Conservation (phyloP, 208 protist genomes). For the Leishmania tropica region DNA sequence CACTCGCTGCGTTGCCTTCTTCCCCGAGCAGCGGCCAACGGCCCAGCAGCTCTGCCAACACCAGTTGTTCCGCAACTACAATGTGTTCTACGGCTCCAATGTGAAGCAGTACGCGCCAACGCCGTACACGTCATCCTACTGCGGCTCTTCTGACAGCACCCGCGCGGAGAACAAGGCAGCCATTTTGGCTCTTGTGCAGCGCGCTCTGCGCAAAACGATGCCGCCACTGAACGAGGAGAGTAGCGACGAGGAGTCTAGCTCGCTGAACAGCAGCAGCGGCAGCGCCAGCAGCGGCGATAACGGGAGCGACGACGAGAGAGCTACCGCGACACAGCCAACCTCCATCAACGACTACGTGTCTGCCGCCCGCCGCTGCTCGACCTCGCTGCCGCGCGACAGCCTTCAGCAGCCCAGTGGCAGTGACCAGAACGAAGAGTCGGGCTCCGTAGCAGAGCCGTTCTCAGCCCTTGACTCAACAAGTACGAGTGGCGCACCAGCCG, state of each 20-base stretch:
- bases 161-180: slow-evolving; percentile 62
- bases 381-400: not conserved
- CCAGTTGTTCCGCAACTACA: slow-evolving; percentile 65
- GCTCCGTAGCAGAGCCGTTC: not conserved
- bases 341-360: slow-evolving; percentile 1
- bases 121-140: slow-evolving; percentile 50
- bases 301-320: slow-evolving; percentile 6
- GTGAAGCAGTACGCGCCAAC: slow-evolving; percentile 53
- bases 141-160: slow-evolving; percentile 30
- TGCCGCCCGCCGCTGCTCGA: not conserved
- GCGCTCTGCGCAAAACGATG: slow-evolving; percentile 34
- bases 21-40: slow-evolving; percentile 78
- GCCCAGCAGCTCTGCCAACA: slow-evolving; percentile 73
- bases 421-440: not conserved
- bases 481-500: not conserved
- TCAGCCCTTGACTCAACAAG: not conserved
- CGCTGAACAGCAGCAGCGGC: slow-evolving; percentile 3
- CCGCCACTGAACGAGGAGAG: slow-evolving; percentile 35
- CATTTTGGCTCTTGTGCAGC: slow-evolving; percentile 49
- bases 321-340: not conserved
- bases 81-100: slow-evolving; percentile 75
- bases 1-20: slow-evolving; percentile 75
- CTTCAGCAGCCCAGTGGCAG: not conserved
- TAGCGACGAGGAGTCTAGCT: slow-evolving; percentile 24
- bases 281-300: slow-evolving; percentile 10